These are phyloP conservation scores for Venturia asperata DNA, from an alignment of 2,329 filamentous ascomycete genomes.

Conservation along the genomic window DNA sequence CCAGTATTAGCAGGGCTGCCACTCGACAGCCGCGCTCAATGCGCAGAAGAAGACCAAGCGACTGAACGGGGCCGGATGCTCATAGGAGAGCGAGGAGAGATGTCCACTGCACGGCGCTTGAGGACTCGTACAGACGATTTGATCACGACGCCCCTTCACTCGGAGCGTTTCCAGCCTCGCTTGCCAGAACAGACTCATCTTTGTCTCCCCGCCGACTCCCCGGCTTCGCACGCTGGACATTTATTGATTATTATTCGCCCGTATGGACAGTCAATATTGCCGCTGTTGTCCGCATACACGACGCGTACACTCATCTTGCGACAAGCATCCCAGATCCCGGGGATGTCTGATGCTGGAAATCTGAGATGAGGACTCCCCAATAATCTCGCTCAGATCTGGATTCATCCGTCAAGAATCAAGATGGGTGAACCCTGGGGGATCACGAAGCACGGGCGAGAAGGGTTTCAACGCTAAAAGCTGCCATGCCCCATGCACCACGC, in stretches of 20 bases:
- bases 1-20: background rate
- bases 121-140: background rate
- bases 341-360: background rate
- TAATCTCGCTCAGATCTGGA: slow-evolving; percentile 5
- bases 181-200: background rate
- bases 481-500: background rate
- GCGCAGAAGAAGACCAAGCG: background rate
- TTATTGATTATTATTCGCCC: background rate
- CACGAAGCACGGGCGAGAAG: background rate
- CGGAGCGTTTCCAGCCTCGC: background rate
- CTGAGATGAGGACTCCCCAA: background rate
- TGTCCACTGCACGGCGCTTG: background rate
- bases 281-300: background rate
- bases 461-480: background rate
- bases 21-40: slow-evolving; percentile 5
- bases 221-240: background rate
- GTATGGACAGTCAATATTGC: background rate
- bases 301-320: background rate
- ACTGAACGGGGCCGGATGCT: background rate
- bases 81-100: background rate
- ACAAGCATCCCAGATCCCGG: background rate
- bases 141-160: background rate
- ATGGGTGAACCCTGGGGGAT: slow-evolving; percentile 2
- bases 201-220: background rate
- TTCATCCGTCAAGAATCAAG: background rate